phyloP scores from a whole-genome alignment of 768 basidiomycete genomes.

The Leucosporidium yakuticum region DNA sequence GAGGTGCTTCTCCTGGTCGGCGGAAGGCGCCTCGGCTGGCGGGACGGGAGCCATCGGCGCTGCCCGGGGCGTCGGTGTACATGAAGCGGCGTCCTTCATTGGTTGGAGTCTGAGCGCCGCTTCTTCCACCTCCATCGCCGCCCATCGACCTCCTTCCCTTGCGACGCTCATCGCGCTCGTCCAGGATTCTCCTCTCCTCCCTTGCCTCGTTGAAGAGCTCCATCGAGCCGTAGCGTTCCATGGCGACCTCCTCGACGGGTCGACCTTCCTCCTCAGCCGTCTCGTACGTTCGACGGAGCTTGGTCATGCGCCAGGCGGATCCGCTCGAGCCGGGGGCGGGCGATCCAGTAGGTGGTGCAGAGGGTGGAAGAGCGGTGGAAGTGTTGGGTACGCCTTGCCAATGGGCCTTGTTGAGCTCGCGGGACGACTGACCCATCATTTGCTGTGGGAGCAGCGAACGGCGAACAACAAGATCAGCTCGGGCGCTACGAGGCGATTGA shows the following conservation, averaged over 20 bases:
- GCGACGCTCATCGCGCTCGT: constrained; percentile 61
- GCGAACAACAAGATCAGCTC: constrained; percentile 50
- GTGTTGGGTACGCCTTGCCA: constrained; percentile 45
- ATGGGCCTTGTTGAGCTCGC: constrained; percentile 45
- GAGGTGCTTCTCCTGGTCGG: constrained; percentile 60
- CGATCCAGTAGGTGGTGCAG: constrained; percentile 46
- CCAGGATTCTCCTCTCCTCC: constrained; percentile 76
- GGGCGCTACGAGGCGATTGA: background rate
- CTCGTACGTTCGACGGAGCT: constrained; percentile 81
- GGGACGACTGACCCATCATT: constrained; percentile 56
- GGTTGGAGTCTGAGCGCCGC: constrained; percentile 1
- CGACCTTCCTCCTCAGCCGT: constrained; percentile 76
- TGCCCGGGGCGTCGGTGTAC: constrained; percentile 43
- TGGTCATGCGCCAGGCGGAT: constrained; percentile 97
- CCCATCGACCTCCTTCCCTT: constrained; percentile 47
- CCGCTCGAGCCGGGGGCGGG: constrained; percentile 80
- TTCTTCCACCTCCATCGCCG: constrained; percentile 45
- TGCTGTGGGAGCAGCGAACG: constrained; percentile 51
- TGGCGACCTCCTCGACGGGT: constrained; percentile 66
- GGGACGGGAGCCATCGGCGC: constrained; percentile 61
- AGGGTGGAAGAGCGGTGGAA: constrained; percentile 47
- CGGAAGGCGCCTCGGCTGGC: constrained; percentile 66
- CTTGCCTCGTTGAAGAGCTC: constrained; percentile 82
- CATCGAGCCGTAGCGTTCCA: constrained; percentile 80
- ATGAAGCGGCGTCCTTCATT: constrained; percentile 40